Conservation (phyloP, 176 grass and related monocot species). For the Pontederia crassipes region DNA sequence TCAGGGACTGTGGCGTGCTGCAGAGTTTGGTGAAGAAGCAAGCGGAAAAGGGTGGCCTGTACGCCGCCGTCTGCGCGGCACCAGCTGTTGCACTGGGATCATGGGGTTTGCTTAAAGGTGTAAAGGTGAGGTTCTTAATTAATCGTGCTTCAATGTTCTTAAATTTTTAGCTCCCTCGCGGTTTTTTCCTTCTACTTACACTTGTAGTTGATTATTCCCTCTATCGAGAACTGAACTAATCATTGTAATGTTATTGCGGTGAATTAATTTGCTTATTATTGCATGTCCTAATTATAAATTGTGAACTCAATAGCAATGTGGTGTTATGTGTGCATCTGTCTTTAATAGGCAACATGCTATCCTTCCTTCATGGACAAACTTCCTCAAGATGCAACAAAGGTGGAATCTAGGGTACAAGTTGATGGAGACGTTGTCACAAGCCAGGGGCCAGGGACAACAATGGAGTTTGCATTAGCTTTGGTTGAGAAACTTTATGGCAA, state of each 20-base stretch:
- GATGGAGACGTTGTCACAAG: slow-evolving; percentile 38
- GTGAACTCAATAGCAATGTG: neutral
- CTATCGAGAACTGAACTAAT: too few relatives aligned
- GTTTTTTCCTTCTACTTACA: neutral
- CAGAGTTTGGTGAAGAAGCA: slow-evolving; percentile 85
- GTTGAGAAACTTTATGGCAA: slow-evolving; percentile 45
- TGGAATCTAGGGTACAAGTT: slow-evolving; percentile 50
- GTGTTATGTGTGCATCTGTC: neutral
- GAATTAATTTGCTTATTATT: too few relatives aligned
- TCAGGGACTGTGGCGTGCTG: slow-evolving; percentile 47
- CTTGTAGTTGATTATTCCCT: too few relatives aligned
- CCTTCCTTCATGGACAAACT: slow-evolving; percentile 48
- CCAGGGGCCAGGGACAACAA: slow-evolving; percentile 33
- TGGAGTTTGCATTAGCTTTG: slow-evolving; percentile 39
- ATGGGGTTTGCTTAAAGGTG: slow-evolving; percentile 80
- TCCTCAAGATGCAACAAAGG: slow-evolving; percentile 28
- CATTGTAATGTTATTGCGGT: too few relatives aligned
- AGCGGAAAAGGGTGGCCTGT: slow-evolving; percentile 44
- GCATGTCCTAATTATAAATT: too few relatives aligned
- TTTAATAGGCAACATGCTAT: slow-evolving; percentile 47
- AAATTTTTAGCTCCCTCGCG: too few relatives aligned
- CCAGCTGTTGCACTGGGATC: slow-evolving; percentile 50
- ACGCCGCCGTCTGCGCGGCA: slow-evolving; percentile 65
- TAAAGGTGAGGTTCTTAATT: slow-evolving; percentile 41
- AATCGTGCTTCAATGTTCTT: neutral